A percentile compares a stretch with the other conserved stretches of the same genome.
Conservation (phyloP, 2,329 filamentous ascomycete species). For the Fusarium hostae region DNA sequence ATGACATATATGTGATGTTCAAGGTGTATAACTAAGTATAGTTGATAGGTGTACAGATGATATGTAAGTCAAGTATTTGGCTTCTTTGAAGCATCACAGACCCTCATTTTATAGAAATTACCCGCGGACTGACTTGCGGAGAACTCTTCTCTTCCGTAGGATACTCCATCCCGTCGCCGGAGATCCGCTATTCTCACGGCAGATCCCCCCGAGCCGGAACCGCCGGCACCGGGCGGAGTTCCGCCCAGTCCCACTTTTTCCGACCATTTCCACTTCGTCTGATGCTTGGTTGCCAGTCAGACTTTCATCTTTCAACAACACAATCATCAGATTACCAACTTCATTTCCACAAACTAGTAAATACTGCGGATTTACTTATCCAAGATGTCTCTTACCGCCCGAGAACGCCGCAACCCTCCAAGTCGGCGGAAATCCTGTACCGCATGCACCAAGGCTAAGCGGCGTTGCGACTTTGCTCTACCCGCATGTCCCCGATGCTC, state of each 20-base stretch:
- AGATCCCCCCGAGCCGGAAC: not conserved
- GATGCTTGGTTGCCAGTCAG: not conserved
- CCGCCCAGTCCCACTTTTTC: conserved; percentile 42
- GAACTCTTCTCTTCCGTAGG: too few species aligned
- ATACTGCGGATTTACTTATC: not conserved
- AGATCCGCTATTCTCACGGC: conserved; percentile 19
- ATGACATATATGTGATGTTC: not conserved
- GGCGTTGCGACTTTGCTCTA: conserved; percentile 63
- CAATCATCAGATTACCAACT: too few species aligned
- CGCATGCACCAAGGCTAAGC: conserved; percentile 66
- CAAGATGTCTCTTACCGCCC: conserved; percentile 46
- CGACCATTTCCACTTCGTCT: conserved; percentile 14
- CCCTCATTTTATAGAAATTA: not conserved
- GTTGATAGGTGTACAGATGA: not conserved
- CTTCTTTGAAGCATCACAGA: not conserved
- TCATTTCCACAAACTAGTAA: not conserved
- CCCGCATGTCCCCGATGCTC: conserved; percentile 65
- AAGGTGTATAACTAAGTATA: not conserved
- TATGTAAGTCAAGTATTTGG: not conserved
- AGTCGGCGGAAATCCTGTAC: conserved; percentile 66
- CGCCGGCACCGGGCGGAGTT: conserved; percentile 41
- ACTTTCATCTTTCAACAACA: conserved; percentile 1
- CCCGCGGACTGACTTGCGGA: not conserved
- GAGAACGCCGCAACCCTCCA: conserved; percentile 57
- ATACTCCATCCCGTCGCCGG: not conserved